These are phyloP conservation scores for Sclerotinia glacialis DNA, from an alignment of 2,329 filamentous ascomycete genomes.

Conservation along the genomic window DNA sequence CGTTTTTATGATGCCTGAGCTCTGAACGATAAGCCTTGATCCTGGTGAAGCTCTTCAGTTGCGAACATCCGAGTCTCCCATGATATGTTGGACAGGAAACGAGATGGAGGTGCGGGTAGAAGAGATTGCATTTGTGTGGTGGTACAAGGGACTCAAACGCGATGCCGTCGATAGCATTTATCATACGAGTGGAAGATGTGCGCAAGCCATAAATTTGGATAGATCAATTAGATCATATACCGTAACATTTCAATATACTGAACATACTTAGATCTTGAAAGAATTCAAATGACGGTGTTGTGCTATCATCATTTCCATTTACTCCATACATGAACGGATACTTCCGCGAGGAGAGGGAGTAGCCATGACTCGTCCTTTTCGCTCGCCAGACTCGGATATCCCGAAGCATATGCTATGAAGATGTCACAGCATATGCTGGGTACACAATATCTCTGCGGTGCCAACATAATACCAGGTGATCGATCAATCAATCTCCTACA, in stretches of 20 bases:
- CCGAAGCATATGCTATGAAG: not conserved
- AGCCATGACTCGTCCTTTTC: not conserved
- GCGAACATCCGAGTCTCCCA: not conserved
- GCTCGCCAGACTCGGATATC: constrained; percentile 1
- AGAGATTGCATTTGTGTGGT: not conserved
- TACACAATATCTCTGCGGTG: not conserved
- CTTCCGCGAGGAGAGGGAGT: not conserved
- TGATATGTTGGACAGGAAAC: not conserved
- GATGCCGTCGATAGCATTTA: not conserved
- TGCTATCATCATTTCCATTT: not conserved
- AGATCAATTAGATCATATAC: constrained; percentile 2
- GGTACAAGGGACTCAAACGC: not conserved
- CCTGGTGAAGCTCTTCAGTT: not conserved
- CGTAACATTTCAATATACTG: not conserved
- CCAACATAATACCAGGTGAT: not conserved
- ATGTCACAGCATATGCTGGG: constrained; percentile 14
- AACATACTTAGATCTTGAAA: not conserved
- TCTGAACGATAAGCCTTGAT: not conserved
- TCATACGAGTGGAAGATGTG: constrained; percentile 1
- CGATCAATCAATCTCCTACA: not conserved
- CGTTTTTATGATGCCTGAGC: constrained; percentile 3
- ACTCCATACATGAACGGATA: constrained; percentile 4
- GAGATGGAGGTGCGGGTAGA: too few species aligned
- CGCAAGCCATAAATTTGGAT: constrained; percentile 3
- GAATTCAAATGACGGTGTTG: not conserved